Conservation (phyloP, 441 rosid species). For the Cnidoscolus chayamansa region DNA sequence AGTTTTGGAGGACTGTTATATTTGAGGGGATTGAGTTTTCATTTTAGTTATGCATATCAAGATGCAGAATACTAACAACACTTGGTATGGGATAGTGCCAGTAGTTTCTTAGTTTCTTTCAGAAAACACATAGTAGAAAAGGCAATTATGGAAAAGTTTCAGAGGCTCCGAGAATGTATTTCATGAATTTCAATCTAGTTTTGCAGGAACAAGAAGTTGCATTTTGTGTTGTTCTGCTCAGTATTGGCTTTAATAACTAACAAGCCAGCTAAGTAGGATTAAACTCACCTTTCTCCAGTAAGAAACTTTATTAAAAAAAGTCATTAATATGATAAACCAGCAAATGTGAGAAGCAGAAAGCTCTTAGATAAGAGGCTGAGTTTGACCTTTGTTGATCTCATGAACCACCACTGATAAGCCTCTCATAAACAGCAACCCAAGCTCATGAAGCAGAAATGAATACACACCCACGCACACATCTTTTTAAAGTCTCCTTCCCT, state of each 20-base stretch:
- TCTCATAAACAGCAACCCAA: background rate
- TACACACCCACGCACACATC: background rate
- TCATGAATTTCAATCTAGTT: too few species aligned
- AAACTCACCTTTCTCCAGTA: background rate
- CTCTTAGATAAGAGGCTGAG: too few species aligned
- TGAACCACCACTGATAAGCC: background rate
- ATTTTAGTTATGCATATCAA: background rate
- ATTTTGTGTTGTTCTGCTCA: background rate
- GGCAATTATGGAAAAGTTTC: background rate
- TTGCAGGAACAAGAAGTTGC: background rate
- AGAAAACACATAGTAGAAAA: background rate
- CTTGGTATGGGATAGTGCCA: background rate
- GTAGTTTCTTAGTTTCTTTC: background rate
- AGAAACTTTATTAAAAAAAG: background rate
- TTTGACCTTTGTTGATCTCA: too few species aligned
- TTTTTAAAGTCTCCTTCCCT: background rate
- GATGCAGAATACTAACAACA: background rate
- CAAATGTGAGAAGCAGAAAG: background rate
- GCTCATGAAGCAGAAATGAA: background rate
- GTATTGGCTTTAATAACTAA: background rate
- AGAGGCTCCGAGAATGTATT: background rate
- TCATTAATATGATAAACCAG: background rate
- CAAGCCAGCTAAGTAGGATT: background rate
- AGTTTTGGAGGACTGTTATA: background rate
- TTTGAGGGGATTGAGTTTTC: background rate